Conservation (phyloP, 352 stramenopile species). For the Phytophthora pisi region DNA sequence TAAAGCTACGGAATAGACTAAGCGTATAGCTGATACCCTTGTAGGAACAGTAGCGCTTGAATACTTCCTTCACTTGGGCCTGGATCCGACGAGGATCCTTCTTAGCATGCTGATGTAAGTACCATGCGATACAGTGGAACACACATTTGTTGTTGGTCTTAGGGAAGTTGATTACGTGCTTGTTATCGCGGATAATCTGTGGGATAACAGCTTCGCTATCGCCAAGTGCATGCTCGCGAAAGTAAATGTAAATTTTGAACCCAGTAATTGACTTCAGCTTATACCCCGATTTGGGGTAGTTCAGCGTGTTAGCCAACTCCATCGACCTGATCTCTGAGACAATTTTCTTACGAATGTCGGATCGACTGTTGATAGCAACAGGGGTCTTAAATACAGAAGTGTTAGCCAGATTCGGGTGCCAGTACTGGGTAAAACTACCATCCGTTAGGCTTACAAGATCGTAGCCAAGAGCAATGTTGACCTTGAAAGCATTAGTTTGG, state of each 20-base stretch:
- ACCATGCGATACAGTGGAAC: constrained; percentile 6
- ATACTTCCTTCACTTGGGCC: background rate
- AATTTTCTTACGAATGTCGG: constrained; percentile 17
- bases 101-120: background rate
- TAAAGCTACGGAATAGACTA: background rate
- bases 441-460: no score
- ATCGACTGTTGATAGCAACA: constrained; percentile 20
- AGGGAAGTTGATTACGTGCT: constrained; percentile 10
- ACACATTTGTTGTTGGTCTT: constrained; percentile 15
- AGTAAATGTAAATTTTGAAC: constrained; percentile 24
- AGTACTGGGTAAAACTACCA: no score
- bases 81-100: background rate
- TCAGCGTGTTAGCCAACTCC: constrained; percentile 21
- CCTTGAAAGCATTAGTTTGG: no score
- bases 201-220: constrained; percentile 7
- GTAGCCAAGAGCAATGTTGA: no score
- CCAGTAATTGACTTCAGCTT: constrained; percentile 17
- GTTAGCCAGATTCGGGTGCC: constrained; percentile 1
- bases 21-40: constrained; percentile 7
- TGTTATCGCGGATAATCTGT: constrained; percentile 7
- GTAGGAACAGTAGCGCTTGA: background rate
- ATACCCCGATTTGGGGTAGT: constrained; percentile 17
- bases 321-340: constrained; percentile 17
- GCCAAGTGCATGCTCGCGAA: constrained; percentile 20
- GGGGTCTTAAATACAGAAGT: constrained; percentile 10